phyloP scores from a whole-genome alignment of 2,329 filamentous ascomycete species.

The Alternaria sp. region DNA sequence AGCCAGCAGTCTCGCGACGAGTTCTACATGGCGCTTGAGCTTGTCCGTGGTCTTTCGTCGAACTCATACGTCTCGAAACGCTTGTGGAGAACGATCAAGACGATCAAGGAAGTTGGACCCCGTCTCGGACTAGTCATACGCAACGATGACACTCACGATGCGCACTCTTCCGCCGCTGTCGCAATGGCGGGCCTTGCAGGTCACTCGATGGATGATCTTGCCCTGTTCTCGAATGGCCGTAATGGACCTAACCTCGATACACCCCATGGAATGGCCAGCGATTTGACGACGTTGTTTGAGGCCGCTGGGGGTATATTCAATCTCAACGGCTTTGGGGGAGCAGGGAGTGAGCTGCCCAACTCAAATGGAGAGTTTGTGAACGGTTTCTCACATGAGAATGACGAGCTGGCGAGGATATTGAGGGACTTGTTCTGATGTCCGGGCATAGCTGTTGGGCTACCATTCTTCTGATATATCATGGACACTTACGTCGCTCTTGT shows the following conservation, averaged over 20 bases:
- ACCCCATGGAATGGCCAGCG: slow-evolving; percentile 67
- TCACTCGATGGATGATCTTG: slow-evolving; percentile 64
- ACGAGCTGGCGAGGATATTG: slow-evolving; percentile 65
- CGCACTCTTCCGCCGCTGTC: slow-evolving; percentile 67
- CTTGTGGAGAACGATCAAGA: slow-evolving; percentile 74
- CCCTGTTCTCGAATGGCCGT: slow-evolving; percentile 53
- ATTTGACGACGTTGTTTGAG: slow-evolving; percentile 68
- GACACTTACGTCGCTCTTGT: background rate
- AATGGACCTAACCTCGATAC: slow-evolving; percentile 51
- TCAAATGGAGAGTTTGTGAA: slow-evolving; percentile 51
- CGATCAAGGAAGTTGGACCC: slow-evolving; percentile 74
- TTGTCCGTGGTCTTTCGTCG: slow-evolving; percentile 74
- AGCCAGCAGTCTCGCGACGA: slow-evolving; percentile 72
- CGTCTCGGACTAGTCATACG: slow-evolving; percentile 65
- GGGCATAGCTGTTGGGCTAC: background rate
- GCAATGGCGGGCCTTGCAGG: slow-evolving; percentile 71
- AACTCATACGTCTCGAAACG: slow-evolving; percentile 75
- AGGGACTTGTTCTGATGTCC: slow-evolving; percentile 61
- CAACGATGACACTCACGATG: slow-evolving; percentile 57
- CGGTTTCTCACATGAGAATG: slow-evolving; percentile 63
- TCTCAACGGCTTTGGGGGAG: slow-evolving; percentile 25
- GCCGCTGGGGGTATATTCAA: slow-evolving; percentile 61
- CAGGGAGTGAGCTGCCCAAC: slow-evolving; percentile 46
- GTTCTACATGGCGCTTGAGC: slow-evolving; percentile 78
- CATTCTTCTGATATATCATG: background rate